Evolutionary conservation across 2,329 filamentous ascomycete species (phyloP).

Genomic region (Epichloe bromicola): DNA sequence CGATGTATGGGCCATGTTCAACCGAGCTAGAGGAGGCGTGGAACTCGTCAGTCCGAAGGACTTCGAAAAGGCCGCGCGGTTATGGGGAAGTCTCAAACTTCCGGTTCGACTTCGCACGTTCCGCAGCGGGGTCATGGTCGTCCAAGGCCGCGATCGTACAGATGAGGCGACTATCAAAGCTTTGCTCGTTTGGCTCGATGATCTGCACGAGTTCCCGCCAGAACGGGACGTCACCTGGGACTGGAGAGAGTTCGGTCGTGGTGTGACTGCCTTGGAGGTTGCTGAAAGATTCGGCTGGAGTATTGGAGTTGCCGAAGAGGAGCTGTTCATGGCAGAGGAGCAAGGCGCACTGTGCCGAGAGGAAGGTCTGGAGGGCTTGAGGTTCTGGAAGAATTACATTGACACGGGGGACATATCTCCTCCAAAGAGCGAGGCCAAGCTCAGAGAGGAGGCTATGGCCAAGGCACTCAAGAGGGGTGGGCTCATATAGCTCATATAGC

Average conservation of each 20-base stretch:
- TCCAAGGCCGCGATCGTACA: constrained; percentile 75
- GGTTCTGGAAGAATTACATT: constrained; percentile 81
- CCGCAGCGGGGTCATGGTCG: constrained; percentile 86
- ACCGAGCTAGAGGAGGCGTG: constrained; percentile 81
- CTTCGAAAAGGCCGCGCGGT: constrained; percentile 74
- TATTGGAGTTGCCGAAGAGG: constrained; percentile 86
- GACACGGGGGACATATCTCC: constrained; percentile 27
- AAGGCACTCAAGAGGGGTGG: constrained; percentile 31
- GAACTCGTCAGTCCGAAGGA: constrained; percentile 87
- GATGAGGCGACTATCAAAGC: constrained; percentile 79
- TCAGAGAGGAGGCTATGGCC: constrained; percentile 28
- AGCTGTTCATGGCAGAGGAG: constrained; percentile 95
- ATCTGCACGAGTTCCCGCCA: constrained; percentile 54
- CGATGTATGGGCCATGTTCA: constrained; percentile 90
- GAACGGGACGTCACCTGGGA: constrained; percentile 59
- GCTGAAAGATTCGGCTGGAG: constrained; percentile 94
- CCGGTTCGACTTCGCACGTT: constrained; percentile 81
- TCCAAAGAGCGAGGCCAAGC: constrained; percentile 15
- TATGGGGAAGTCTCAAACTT: constrained; percentile 80
- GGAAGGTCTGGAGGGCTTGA: constrained; percentile 78
- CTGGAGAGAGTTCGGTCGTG: constrained; percentile 64
- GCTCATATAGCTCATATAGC: constrained; percentile 14
- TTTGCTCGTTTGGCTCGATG: constrained; percentile 63
- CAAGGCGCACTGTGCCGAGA: constrained; percentile 77
- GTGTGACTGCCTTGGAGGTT: constrained; percentile 78